Percentiles rank a stretch among this genome's conserved stretches.
phyloP scores from a whole-genome alignment of 805 yeast species.

The Candida qinlingensis region DNA sequence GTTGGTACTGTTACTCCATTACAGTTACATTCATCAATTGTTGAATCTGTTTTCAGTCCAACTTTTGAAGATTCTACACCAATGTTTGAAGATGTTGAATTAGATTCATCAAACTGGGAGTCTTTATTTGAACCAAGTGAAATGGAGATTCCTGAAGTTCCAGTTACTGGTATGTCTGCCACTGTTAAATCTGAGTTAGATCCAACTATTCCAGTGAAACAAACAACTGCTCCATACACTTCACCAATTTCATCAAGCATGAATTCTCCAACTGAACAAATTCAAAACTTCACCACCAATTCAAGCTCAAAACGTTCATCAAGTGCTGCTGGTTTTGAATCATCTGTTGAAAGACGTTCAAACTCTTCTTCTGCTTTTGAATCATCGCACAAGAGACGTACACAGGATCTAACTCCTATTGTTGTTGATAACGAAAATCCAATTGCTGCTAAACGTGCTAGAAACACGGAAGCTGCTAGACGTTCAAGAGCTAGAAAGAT shows the following conservation, averaged over 20 bases:
- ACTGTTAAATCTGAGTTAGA: background rate
- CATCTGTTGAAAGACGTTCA: slow-evolving; percentile 10
- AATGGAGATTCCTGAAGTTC: slow-evolving; percentile 26
- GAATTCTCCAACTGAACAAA: slow-evolving; percentile 2
- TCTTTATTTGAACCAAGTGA: slow-evolving; percentile 47
- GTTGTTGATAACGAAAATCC: slow-evolving; percentile 55
- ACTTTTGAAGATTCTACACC: slow-evolving; percentile 52
- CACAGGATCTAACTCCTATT: slow-evolving; percentile 50
- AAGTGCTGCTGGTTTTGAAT: slow-evolving; percentile 21
- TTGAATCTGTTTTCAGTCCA: slow-evolving; percentile 43
- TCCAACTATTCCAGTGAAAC: background rate
- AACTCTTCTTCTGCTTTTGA: slow-evolving; percentile 5
- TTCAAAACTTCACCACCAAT: slow-evolving; percentile 4
- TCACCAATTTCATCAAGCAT: slow-evolving; percentile 5
- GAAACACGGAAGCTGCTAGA: slow-evolving; percentile 94
- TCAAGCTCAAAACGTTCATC: slow-evolving; percentile 17
- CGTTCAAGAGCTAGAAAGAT: slow-evolving; percentile 90
- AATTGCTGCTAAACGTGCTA: slow-evolving; percentile 81
- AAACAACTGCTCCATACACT: background rate
- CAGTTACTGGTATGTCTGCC: slow-evolving; percentile 17
- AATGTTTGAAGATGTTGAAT: slow-evolving; percentile 40
- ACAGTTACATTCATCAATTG: slow-evolving; percentile 57
- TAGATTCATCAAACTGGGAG: slow-evolving; percentile 49
- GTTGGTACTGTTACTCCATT: slow-evolving; percentile 40
- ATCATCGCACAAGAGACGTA: background rate